Base-by-base conservation (phyloP, 352 stramenopile genomes). In the Pythium dissotocum region DNA sequence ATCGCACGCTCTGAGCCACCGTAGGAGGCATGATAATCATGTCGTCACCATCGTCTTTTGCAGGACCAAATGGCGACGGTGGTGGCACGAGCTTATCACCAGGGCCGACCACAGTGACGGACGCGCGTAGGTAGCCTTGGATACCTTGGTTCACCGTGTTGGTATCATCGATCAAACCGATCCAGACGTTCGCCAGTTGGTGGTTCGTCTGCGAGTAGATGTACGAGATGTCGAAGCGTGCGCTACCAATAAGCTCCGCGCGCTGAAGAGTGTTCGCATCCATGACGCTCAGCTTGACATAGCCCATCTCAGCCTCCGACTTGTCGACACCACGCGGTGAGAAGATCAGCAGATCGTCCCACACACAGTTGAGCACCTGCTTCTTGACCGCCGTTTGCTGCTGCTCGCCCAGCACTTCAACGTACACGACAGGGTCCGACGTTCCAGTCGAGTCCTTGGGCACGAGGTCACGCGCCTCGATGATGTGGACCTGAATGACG, bases 381-480 rank as follows among this genome's bases (percentile, higher is more conserved):
- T 96, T 91, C 78, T 97, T 90, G 46, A 91, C 79, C 4, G 76
- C 68, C 1, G 88, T 96, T 56, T 97, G 82, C 63, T 94, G 80
- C 63, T 91, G 93, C 53, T 97, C 86, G 26, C 81, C 85, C 13
- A 97, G 80, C 0, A 94, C 83, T 67, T 94, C 86, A 18, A 97
- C 87, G 52, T 96, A 97, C 53, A 97, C 90, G 24, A 98, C 90
- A 0, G 94, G 94, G 63, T 98, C 94, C 1, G 87, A 96, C 14
- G 88, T 97, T 2, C 93, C 93, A 0, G 92, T 91, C 0, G 85
- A 77, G 53, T 97, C 89, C 63, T 97, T 97, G 0, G 85, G 78
- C 28, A 97, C 88, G 1, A 98, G 75, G 32, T 97, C 89, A 12
- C 89, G 82, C 12, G 84, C 89, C 78, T 98, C 90, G 63, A 98